Base-by-base conservation (phyloP, 169 alveolate species). In the Plasmodium relictum region DNA sequence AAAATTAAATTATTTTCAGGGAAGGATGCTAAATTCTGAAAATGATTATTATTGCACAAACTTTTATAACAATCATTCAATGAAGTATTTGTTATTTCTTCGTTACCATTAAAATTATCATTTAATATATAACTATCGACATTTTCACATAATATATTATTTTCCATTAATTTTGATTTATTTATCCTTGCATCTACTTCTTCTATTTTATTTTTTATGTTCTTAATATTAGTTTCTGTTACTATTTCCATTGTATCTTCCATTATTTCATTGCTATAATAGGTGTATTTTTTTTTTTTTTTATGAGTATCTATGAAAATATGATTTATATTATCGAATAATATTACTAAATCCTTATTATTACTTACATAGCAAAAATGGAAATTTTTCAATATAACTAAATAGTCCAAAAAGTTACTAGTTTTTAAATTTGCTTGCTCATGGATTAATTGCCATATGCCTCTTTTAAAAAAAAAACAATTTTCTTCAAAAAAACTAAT, bases 381-480 rank as follows among this genome's bases (percentile, higher is more conserved):
- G 10, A 44, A 45, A 62, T 78, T 62, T 70, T 78, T 78, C 26
- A 63, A 78, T 37, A 65, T 24, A 45, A 16, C n/a, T 63, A 78
- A 52, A 65, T 50, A 65, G 9, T 78, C 89, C 44, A 78, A 65
- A 78, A 78, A 78, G 48, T 66, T 41, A 69, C 65, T 52, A 0
- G 78, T 78, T 58, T 65, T 78, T 22, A 78, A 37, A 50, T 78
- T 78, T 2, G 89, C 50, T 48, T 69, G 71, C 7, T 78, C 78
- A 56, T 78, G 89, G 22, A 78, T 31, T 78, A 78, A 56, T 20
- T 65, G 62, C 89, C 89, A 78, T 44, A 78, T 20, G 52, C 41
- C 65, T 16, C 65, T 63, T 45, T 78, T 78, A 78, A 78, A 66
- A 63, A 78, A 78, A 65, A 78, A 78, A 63, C 89, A 78, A 65